Evolutionary conservation across 2,329 filamentous ascomycete genomes (phyloP), one percentile per base, ranked within the genome.

Genomic region (Beauveria scarabaeidicola): DNA sequence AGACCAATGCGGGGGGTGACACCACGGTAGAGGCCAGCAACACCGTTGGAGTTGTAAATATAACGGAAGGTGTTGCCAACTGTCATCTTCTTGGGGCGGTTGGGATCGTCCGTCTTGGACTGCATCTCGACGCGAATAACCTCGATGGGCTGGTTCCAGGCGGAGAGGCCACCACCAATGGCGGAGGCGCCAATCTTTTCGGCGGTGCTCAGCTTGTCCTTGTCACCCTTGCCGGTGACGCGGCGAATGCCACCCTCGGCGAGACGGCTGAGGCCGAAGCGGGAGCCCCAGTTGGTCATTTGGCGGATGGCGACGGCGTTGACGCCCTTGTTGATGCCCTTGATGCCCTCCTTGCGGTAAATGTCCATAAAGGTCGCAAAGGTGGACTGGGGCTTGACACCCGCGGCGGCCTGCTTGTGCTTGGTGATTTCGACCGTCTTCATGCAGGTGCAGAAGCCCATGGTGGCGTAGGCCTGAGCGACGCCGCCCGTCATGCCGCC

Each of bases 361-460:
- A 99, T 99, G 72, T 90, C 87, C 87, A 93, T 94, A 77, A 99
- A 99, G 61, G 94, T 97, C 68, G 86, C 83, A 75, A 96, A 95
- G 66, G 94, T 97, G 69, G 90, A 86, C n/a, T 86, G 89, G 25
- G 91, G 90, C 79, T 91, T 90, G 66, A 87, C 85, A 68, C 94
- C 94, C 47, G 85, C 66, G 38, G 90, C 87, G 15, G 90, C 91
- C 71, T 94, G 81, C 84, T 97, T 97, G 82, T 94, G 89, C 80
- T 97, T 95, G 72, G 94, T 99, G 78, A 99, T 99, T 78, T 99
- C 94, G 66, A 97, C 94, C 64, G 94, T 99, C 87, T 99, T 99
- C 94, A 99, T 99, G 85, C 94, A 99, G 63, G 94, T 99, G 79
- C 94, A 99, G 86, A 99, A 99, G 67, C 94, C 94, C 93, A 99